Conservation (phyloP, 306 rosid genomes). For the Prunus davidiana region DNA sequence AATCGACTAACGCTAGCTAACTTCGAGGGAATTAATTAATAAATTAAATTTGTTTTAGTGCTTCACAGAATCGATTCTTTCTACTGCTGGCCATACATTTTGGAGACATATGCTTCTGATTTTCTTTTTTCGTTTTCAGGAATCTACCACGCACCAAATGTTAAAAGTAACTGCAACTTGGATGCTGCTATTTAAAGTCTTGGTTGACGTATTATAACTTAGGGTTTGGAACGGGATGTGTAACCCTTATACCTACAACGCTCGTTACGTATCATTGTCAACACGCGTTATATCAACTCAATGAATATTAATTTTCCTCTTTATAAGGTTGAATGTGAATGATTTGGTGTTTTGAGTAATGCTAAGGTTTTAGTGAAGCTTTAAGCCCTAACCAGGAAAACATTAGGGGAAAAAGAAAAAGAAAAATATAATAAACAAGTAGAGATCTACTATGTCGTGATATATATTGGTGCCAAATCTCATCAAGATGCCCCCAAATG, state of each 20-base stretch:
- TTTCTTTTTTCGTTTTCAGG: not conserved
- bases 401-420: not conserved
- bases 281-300: too few relatives aligned
- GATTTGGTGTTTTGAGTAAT: too few relatives aligned
- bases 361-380: too few relatives aligned
- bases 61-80: not conserved
- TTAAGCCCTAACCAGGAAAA: too few relatives aligned
- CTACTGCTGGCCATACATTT: not conserved
- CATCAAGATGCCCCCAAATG: not conserved
- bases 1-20: not conserved
- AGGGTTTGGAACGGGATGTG: too few relatives aligned
- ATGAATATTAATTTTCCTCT: too few relatives aligned
- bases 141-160: not conserved
- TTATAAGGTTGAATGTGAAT: too few relatives aligned
- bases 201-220: too few relatives aligned
- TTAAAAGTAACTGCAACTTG: too few relatives aligned
- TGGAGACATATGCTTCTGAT: slow-evolving; percentile 8
- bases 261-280: too few relatives aligned
- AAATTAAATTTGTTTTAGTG: not conserved
- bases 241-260: too few relatives aligned
- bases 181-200: not conserved
- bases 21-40: not conserved
- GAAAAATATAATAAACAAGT: not conserved
- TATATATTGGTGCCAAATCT: not conserved
- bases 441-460: slow-evolving; percentile 3